Conservation (phyloP, 2,329 filamentous ascomycete species). For the Diaporthe vexans region DNA sequence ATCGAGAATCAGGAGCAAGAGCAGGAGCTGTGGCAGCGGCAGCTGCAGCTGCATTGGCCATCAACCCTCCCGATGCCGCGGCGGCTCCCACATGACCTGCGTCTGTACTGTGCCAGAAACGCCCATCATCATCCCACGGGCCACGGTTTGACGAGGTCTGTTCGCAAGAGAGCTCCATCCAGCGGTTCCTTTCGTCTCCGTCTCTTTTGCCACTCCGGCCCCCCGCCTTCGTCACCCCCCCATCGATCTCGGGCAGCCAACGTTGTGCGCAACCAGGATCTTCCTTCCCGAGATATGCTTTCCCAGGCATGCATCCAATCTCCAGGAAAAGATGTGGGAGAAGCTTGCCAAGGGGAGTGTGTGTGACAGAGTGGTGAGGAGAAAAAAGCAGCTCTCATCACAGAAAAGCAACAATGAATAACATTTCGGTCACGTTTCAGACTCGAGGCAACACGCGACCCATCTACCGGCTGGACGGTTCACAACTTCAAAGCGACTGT, state of each 20-base stretch:
- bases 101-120: background rate
- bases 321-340: background rate
- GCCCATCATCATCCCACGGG: background rate
- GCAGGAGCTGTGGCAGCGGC: background rate
- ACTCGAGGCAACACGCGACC: conserved; percentile 28
- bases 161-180: background rate
- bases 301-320: conserved; percentile 11
- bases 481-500: background rate
- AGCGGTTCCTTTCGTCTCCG: background rate
- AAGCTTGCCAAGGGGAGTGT: too few relatives aligned
- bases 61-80: background rate
- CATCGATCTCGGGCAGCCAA: conserved; percentile 18
- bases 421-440: conserved; percentile 38
- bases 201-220: background rate
- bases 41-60: background rate
- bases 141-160: conserved; percentile 14
- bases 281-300: conserved; percentile 17
- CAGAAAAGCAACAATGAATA: conserved; percentile 13
- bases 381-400: background rate
- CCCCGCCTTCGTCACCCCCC: conserved; percentile 14
- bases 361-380: too few relatives aligned
- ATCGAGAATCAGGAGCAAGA: background rate
- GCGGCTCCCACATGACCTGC: conserved; percentile 4
- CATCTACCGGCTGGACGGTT: conserved; percentile 31
- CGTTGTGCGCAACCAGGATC: conserved; percentile 16